phyloP scores from a whole-genome alignment of 1,284 basidiomycete species.

The Marasmius oreades region DNA sequence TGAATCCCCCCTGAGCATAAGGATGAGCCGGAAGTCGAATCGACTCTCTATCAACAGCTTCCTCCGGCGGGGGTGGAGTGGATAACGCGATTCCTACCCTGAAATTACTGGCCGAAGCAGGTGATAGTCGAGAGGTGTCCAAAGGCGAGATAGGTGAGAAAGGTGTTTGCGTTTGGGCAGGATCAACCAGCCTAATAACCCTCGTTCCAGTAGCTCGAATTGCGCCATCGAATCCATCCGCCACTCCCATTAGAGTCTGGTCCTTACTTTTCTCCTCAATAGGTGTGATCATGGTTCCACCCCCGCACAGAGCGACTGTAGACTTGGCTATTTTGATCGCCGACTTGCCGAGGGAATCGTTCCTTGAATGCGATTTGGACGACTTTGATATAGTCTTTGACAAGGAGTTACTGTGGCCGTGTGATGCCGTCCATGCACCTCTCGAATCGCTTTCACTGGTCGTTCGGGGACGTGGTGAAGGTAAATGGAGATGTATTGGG shows the following conservation, averaged over 20 bases:
- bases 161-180: constrained; percentile 27
- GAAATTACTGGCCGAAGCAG: constrained; percentile 28
- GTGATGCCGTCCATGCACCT: constrained; percentile 21
- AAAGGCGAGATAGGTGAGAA: constrained; percentile 10
- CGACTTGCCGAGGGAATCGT: constrained; percentile 57
- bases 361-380: constrained; percentile 40
- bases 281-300: constrained; percentile 21
- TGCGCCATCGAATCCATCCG: constrained; percentile 37
- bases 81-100: constrained; percentile 66
- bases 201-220: constrained; percentile 40
- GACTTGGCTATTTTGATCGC: constrained; percentile 45
- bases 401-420: constrained; percentile 43
- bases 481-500: constrained; percentile 43
- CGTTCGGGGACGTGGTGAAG: constrained; percentile 18
- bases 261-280: constrained; percentile 3
- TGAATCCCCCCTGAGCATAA: constrained; percentile 45
- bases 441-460: constrained; percentile 7
- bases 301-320: constrained; percentile 32
- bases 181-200: constrained; percentile 37
- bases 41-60: constrained; percentile 26
- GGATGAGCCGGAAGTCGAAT: constrained; percentile 49
- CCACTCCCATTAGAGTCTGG: neutral
- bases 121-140: constrained; percentile 20
- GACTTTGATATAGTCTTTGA: constrained; percentile 43
- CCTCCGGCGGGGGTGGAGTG: constrained; percentile 47